phyloP scores from a whole-genome alignment of 169 alveolate species.

The Plasmodium sp. region DNA sequence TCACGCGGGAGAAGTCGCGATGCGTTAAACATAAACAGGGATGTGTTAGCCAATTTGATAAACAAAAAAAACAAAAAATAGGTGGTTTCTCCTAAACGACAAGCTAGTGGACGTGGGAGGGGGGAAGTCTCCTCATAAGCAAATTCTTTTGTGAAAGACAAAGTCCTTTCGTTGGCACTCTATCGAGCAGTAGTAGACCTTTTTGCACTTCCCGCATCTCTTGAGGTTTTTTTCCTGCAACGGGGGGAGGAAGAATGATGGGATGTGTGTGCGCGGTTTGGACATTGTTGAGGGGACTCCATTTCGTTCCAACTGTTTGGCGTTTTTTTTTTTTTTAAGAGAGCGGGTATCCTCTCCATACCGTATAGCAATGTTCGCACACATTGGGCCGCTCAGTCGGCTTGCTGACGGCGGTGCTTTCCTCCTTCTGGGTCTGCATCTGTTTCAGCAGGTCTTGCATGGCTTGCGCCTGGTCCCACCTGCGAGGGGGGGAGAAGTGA shows the following conservation, averaged over 20 bases:
- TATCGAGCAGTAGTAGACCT: constrained; percentile 88
- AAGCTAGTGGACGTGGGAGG: not conserved
- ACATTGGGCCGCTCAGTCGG: constrained; percentile 1
- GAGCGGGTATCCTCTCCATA: not conserved
- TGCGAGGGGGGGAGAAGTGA: not conserved
- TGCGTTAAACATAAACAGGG: not conserved
- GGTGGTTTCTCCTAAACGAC: not conserved
- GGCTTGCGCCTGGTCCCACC: constrained; percentile 74
- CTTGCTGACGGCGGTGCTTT: constrained; percentile 11
- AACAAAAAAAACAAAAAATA: not conserved
- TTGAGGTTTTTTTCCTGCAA: constrained; percentile 60
- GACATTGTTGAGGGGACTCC: not conserved
- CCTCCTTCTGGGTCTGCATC: constrained; percentile 69
- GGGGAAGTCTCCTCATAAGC: constrained; percentile 66
- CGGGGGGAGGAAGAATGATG: not conserved
- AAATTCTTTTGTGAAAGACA: constrained; percentile 88
- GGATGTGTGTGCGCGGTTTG: not conserved
- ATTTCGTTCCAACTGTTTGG: too few relatives aligned
- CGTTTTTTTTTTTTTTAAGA: not conserved
- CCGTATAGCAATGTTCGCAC: constrained; percentile 64
- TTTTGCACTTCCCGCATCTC: constrained; percentile 89
- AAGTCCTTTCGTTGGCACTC: constrained; percentile 91
- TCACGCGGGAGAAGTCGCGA: not conserved
- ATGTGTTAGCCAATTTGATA: not conserved
- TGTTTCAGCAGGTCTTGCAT: constrained; percentile 68